Percentiles rank a stretch among this genome's conserved stretches.
phyloP scores from a whole-genome alignment of 2,329 filamentous ascomycete genomes.

The Periconia sp. region DNA sequence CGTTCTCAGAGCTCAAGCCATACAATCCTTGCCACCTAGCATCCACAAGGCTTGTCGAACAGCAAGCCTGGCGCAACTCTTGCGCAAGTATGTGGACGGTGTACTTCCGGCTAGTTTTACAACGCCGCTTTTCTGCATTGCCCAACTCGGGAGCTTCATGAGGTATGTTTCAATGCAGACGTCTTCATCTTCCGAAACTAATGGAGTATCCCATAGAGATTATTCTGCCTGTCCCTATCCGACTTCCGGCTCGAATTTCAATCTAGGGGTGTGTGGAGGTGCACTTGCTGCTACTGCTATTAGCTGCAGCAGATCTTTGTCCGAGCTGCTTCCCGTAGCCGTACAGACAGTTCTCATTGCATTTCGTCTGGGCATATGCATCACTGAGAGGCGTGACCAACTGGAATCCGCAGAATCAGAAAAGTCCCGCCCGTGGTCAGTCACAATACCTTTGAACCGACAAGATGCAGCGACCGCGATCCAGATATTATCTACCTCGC shows the following conservation, averaged over 20 bases:
- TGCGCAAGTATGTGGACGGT: constrained; percentile 7
- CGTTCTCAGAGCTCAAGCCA: constrained; percentile 40
- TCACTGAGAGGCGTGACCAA: constrained; percentile 6
- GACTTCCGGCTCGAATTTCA: not conserved
- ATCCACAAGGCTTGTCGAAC: constrained; percentile 5
- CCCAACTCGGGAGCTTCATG: constrained; percentile 6
- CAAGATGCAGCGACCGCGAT: constrained; percentile 6
- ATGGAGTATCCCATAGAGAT: no score
- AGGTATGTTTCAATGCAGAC: constrained; percentile 6
- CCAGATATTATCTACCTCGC: constrained; percentile 6
- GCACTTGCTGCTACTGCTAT: constrained; percentile 4
- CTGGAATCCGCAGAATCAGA: constrained; percentile 4
- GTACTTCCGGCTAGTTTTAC: constrained; percentile 5
- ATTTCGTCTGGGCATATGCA: constrained; percentile 5
- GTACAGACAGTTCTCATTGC: constrained; percentile 7
- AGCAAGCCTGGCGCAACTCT: constrained; percentile 6
- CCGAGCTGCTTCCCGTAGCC: constrained; percentile 4
- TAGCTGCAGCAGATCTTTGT: constrained; percentile 7
- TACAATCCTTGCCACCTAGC: constrained; percentile 11
- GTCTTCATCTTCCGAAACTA: constrained; percentile 2
- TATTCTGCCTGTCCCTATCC: no score
- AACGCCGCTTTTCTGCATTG: constrained; percentile 5
- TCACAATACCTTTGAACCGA: constrained; percentile 4
- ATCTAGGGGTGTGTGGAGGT: constrained; percentile 5
- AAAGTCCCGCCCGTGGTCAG: constrained; percentile 6